Evolutionary conservation across 1,284 basidiomycete species (phyloP), one percentile per base, ranked within the genome.

Genomic region (Malassezia vespertilionis): DNA sequence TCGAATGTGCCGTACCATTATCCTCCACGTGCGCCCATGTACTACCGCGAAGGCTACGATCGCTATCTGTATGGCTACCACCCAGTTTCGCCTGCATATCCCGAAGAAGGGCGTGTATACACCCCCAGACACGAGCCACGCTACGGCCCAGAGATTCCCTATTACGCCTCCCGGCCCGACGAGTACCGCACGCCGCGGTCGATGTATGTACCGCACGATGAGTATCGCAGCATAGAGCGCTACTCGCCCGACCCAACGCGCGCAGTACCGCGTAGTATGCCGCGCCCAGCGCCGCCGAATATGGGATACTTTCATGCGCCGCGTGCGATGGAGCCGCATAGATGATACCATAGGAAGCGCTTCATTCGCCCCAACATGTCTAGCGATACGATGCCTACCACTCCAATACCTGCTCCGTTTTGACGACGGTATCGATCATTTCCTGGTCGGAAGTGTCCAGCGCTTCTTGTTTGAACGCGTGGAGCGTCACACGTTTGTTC

Each of bases 221-320:
- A n/a, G n/a, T n/a, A n/a, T n/a, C n/a, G n/a, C n/a, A n/a, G n/a
- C n/a, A n/a, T n/a, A n/a, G n/a, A n/a, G n/a, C n/a, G n/a, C n/a
- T n/a, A n/a, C n/a, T n/a, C n/a, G n/a, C n/a, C n/a, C n/a, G n/a
- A n/a, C n/a, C n/a, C n/a, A n/a, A n/a, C n/a, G n/a, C n/a, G n/a
- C n/a, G n/a, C n/a, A n/a, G n/a, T 28, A 14, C 27, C 27, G 8
- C 27, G 14, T 28, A 14, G 27, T 28, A 14, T 14, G 8, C 14
- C 27, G 27, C 27, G 27, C 27, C 8, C 8, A 33, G 5, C 31
- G 31, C 8, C 34, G 6, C 43, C 43, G 17, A 45, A 45, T 30
- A 45, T 45, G 43, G 43, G 43, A 18, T 45, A 45, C 30, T 45
- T 45, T 23, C 43, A 27, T 23, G 20, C 42, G 10, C 33, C 27